These are phyloP conservation scores for Lagerstroemia speciosa DNA, from an alignment of 345 rosid species.

Conservation along the genomic window DNA sequence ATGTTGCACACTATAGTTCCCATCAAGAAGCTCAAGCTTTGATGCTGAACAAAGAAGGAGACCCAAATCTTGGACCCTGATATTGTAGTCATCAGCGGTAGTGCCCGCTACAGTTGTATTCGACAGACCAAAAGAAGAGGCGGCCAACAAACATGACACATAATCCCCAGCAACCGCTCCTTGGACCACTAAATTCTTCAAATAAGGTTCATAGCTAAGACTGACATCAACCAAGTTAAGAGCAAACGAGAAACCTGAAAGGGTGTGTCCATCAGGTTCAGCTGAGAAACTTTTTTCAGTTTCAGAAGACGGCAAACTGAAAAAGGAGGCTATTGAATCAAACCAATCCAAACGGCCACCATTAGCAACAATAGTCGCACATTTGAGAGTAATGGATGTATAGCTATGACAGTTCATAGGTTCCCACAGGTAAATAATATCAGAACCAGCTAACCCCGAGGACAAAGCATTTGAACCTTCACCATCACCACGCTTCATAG, in stretches of 20 bases:
- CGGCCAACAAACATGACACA: slow-evolving; percentile 80
- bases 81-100: slow-evolving; percentile 37
- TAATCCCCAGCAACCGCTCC: slow-evolving; percentile 23
- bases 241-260: slow-evolving; percentile 44
- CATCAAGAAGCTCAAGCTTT: slow-evolving; percentile 37
- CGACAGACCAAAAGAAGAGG: slow-evolving; percentile 64
- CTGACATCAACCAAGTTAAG: slow-evolving; percentile 78
- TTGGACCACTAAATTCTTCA: slow-evolving; percentile 21
- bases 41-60: slow-evolving; percentile 59
- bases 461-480: slow-evolving; percentile 89
- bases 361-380: slow-evolving; percentile 73
- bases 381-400: slow-evolving; percentile 53
- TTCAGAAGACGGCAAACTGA: slow-evolving; percentile 37
- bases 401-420: slow-evolving; percentile 35
- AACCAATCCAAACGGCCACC: slow-evolving; percentile 98
- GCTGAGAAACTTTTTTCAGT: slow-evolving; percentile 16
- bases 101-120: slow-evolving; percentile 31
- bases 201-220: slow-evolving; percentile 75
- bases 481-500: slow-evolving; percentile 92
- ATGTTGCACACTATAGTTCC: slow-evolving; percentile 46
- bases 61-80: slow-evolving; percentile 76
- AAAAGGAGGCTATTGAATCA: slow-evolving; percentile 58
- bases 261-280: slow-evolving; percentile 25
- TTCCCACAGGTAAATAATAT: slow-evolving; percentile 56
- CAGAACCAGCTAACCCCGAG: slow-evolving; percentile 75